Base-by-base conservation (phyloP, 805 yeast genomes). In the Wickerhamia fluorescens region DNA sequence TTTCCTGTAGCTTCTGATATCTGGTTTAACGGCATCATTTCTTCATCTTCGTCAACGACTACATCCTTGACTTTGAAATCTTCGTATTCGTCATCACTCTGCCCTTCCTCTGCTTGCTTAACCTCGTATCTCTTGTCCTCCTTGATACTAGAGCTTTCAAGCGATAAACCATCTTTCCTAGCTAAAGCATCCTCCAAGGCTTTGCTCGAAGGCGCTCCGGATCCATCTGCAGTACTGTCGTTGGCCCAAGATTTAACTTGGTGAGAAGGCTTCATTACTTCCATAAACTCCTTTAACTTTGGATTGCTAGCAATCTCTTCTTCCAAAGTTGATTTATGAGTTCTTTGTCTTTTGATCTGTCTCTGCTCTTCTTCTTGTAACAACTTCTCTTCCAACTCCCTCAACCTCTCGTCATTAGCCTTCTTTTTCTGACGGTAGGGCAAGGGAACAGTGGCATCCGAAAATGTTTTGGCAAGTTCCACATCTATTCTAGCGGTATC, bases 401-500 rank as follows among this genome's bases (percentile, higher is more conserved):
- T 39, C 29, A 60, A 47, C 18, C 51, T 50, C 23, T 68, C 76
- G 39, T 75, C 81, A n/a, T 66, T 61, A 26, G 38, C 24, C 34
- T 49, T 53, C 30, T 53, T 49, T 44, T 68, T 61, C 25, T 61
- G 66, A 28, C 51, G 55, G 28, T 56, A 43, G 0, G 88, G 73
- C 35, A 73, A 61, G 13, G 94, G 92, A 5, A 86, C 87, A 9
- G 64, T 62, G 3, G 94, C 88, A 54, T 87, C 96, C 20, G 83
- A 78, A 58, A 85, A 78, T 23, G 89, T 71, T 56, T 84, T 85
- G 2, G 98, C 98, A 30, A 80, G 46, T 22, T 75, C 75, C 9
- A 92, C 97, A 25, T 75, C 76, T 12, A 92, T 70, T 42, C 71
- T 74, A 2, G 94, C 68, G 1, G 96, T 87, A 45, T 85, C 92